Conservation (phyloP, 768 basidiomycete species). For the Calocybe indica region DNA sequence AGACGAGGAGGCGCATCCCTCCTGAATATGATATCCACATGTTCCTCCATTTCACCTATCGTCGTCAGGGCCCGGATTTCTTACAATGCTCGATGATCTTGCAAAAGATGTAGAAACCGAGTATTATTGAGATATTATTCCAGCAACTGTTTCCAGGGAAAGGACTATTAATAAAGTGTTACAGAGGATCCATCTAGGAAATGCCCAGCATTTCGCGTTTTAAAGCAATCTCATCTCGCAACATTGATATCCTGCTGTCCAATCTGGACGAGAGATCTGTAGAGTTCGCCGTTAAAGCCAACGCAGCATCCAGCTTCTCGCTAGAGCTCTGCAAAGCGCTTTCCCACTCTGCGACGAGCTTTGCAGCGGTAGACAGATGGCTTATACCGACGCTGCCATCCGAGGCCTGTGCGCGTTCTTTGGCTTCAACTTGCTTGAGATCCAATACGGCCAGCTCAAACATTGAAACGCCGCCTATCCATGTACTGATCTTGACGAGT, state of each 20-base stretch:
- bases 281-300: conserved; percentile 41
- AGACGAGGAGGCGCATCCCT: too few relatives aligned
- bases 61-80: too few relatives aligned
- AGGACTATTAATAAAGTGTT: too few relatives aligned
- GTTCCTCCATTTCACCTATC: too few relatives aligned
- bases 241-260: conserved; percentile 64
- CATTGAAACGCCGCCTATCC: conserved; percentile 61
- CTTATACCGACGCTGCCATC: conserved; percentile 25
- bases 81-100: too few relatives aligned
- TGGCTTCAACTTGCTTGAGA: conserved; percentile 47
- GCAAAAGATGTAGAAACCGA: too few relatives aligned
- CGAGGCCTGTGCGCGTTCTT: conserved; percentile 19
- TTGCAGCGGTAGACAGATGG: conserved; percentile 6
- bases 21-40: too few relatives aligned
- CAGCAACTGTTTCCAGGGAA: too few relatives aligned
- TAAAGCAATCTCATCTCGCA: conserved; percentile 60
- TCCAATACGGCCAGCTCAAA: conserved; percentile 73
- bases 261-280: conserved; percentile 63
- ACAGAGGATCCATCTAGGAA: not conserved
- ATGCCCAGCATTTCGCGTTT: conserved; percentile 48
- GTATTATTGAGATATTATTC: too few relatives aligned
- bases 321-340: conserved; percentile 40
- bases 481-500: conserved; percentile 46
- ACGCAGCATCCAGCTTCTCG: conserved; percentile 46
- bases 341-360: conserved; percentile 34